phyloP scores from a whole-genome alignment of 257 asterid species.

The Solanum chmielewskii region DNA sequence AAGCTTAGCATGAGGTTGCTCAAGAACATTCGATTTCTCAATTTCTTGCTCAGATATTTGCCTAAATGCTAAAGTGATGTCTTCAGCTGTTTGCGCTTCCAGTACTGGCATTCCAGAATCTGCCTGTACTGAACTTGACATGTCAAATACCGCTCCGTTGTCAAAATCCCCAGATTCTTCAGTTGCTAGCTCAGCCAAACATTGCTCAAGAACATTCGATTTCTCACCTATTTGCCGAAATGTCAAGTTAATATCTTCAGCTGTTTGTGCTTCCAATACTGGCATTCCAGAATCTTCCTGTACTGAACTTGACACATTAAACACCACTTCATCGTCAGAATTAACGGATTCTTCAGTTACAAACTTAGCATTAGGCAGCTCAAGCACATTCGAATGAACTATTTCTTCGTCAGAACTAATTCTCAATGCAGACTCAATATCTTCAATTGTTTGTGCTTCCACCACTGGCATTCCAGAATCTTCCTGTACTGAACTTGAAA shows the following conservation, averaged over 20 bases:
- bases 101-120: constrained; percentile 9
- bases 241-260: not conserved
- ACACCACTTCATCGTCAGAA: not conserved
- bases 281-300: not conserved
- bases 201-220: not conserved
- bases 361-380: not conserved
- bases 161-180: not conserved
- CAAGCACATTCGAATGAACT: not conserved
- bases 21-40: not conserved
- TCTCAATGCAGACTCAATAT: constrained; percentile 10
- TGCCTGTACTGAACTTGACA: not conserved
- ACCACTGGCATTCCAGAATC: constrained; percentile 9
- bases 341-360: not conserved
- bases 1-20: not conserved
- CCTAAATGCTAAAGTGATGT: not conserved
- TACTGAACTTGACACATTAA: not conserved
- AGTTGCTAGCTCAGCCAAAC: not conserved
- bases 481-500: not conserved
- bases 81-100: constrained; percentile 21
- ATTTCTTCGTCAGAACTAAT: constrained; percentile 2
- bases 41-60: not conserved
- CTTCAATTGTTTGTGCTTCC: constrained; percentile 21
- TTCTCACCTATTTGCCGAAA: not conserved
- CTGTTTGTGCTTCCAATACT: not conserved
- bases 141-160: not conserved